These are phyloP conservation scores for Sedum album DNA, from an alignment of 164 flowering plant species.

Conservation along the genomic window DNA sequence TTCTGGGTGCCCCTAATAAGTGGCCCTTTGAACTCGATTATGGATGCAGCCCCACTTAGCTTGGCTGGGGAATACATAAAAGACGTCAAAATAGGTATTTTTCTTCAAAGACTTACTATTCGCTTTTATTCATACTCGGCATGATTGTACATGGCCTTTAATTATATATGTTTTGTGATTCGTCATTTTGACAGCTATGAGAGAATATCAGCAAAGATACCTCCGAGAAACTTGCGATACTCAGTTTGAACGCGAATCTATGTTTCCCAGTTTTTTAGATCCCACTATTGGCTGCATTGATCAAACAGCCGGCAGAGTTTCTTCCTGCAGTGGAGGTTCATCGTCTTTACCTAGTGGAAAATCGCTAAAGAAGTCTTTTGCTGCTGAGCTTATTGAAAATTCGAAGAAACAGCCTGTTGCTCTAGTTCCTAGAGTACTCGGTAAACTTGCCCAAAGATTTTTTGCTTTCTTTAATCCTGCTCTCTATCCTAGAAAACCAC, in stretches of 20 bases:
- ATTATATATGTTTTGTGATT: conserved; percentile 10
- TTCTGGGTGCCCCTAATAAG: conserved; percentile 50
- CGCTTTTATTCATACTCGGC: conserved; percentile 9
- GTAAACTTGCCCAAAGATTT: conserved; percentile 57
- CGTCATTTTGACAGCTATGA: conserved; percentile 44
- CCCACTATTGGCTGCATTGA: conserved; percentile 25
- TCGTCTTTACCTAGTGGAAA: conserved; percentile 25
- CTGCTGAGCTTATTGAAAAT: conserved; percentile 75
- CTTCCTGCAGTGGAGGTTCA: conserved; percentile 14
- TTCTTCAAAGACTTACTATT: conserved; percentile 6
- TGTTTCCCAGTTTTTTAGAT: conserved; percentile 35
- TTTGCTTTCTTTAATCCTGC: conserved; percentile 74
- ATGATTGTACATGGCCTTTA: conserved; percentile 9
- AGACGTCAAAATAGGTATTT: conserved; percentile 64
- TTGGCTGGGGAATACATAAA: conserved; percentile 52
- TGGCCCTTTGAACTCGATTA: conserved; percentile 49
- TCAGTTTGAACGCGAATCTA: conserved; percentile 44
- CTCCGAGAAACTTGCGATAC: conserved; percentile 30
- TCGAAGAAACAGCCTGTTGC: conserved; percentile 83
- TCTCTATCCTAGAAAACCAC: conserved; percentile 91
- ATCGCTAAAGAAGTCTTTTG: conserved; percentile 65
- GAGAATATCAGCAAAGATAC: conserved; percentile 32
- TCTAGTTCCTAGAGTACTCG: conserved; percentile 63
- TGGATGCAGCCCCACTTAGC: conserved; percentile 81
- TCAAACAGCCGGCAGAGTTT: conserved; percentile 12